Conservation (phyloP, 345 rosid species). For the Brassica rapa region DNA sequence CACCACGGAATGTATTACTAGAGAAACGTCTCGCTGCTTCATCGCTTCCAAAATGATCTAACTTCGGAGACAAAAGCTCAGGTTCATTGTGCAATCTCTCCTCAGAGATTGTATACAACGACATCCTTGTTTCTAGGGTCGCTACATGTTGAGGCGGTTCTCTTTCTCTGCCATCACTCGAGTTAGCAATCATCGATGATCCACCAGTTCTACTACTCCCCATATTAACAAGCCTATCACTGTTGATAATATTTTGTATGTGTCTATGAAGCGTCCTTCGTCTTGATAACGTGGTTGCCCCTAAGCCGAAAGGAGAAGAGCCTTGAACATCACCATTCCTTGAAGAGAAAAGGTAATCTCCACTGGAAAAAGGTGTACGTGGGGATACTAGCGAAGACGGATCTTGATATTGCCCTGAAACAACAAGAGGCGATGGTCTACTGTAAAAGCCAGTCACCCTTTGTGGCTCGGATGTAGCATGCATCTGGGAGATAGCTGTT, state of each 20-base stretch:
- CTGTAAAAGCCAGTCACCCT: slow-evolving; percentile 52
- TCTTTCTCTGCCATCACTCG: slow-evolving; percentile 46
- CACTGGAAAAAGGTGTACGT: slow-evolving; percentile 46
- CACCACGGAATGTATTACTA: slow-evolving; percentile 25
- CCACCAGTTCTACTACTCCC: slow-evolving; percentile 52
- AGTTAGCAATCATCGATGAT: slow-evolving; percentile 46
- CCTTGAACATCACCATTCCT: slow-evolving; percentile 58
- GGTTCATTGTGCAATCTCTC: slow-evolving; percentile 48
- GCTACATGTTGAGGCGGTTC: slow-evolving; percentile 40
- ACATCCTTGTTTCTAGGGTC: slow-evolving; percentile 41
- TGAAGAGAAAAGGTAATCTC: slow-evolving; percentile 65
- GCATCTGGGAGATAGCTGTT: slow-evolving; percentile 64
- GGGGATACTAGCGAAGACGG: slow-evolving; percentile 55
- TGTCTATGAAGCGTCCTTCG: slow-evolving; percentile 87
- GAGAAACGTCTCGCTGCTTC: background rate
- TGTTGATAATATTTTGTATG: slow-evolving; percentile 67
- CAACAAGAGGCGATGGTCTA: slow-evolving; percentile 51
- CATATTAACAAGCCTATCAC: slow-evolving; percentile 51
- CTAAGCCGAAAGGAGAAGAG: slow-evolving; percentile 68
- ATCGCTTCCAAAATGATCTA: slow-evolving; percentile 43
- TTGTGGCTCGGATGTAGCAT: slow-evolving; percentile 52
- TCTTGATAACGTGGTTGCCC: slow-evolving; percentile 74
- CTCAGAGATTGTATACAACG: slow-evolving; percentile 42
- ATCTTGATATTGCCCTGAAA: slow-evolving; percentile 56
- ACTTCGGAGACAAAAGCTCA: slow-evolving; percentile 12